Conservation (phyloP, 2,329 filamentous ascomycete genomes). For the Monosporascus sp. region DNA sequence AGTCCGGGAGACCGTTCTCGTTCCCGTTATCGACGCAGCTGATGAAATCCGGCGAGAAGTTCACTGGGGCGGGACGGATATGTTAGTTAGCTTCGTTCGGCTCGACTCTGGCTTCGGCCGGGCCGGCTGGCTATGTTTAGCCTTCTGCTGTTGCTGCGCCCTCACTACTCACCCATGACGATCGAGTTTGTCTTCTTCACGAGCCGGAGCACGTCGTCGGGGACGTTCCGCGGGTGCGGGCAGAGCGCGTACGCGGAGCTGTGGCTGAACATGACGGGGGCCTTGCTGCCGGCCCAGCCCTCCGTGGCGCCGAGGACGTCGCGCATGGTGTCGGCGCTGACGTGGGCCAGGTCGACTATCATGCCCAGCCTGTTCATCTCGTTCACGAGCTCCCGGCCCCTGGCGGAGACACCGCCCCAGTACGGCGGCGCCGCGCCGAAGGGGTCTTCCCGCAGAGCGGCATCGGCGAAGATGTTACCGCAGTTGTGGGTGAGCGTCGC, state of each 20-base stretch:
- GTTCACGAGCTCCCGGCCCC: slow-evolving; percentile 62
- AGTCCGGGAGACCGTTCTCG: slow-evolving; percentile 61
- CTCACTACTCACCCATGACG: slow-evolving; percentile 58
- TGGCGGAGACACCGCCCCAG: slow-evolving; percentile 67
- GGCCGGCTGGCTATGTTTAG: background rate
- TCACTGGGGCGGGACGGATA: slow-evolving; percentile 44
- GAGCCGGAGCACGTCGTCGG: slow-evolving; percentile 72
- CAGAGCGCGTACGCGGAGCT: slow-evolving; percentile 77
- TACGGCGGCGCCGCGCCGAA: slow-evolving; percentile 47
- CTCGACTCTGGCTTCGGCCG: too few relatives aligned
- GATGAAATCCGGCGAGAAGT: slow-evolving; percentile 79
- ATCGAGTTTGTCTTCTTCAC: slow-evolving; percentile 69
- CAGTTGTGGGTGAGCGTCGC: slow-evolving; percentile 90
- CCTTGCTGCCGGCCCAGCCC: slow-evolving; percentile 65
- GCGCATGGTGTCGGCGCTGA: slow-evolving; percentile 73
- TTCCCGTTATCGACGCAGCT: slow-evolving; percentile 60
- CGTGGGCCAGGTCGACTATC: slow-evolving; percentile 85
- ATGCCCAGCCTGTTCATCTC: slow-evolving; percentile 96
- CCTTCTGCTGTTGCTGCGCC: background rate
- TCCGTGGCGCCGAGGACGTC: slow-evolving; percentile 66
- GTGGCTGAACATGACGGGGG: slow-evolving; percentile 86
- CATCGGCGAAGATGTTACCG: slow-evolving; percentile 84
- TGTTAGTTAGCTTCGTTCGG: background rate
- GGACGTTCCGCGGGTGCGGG: slow-evolving; percentile 85
- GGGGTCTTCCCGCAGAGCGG: slow-evolving; percentile 60